Evolutionary conservation across 176 grass and related monocot genomes (phyloP).

Genomic region (Ampelocalamus luodianensis): DNA sequence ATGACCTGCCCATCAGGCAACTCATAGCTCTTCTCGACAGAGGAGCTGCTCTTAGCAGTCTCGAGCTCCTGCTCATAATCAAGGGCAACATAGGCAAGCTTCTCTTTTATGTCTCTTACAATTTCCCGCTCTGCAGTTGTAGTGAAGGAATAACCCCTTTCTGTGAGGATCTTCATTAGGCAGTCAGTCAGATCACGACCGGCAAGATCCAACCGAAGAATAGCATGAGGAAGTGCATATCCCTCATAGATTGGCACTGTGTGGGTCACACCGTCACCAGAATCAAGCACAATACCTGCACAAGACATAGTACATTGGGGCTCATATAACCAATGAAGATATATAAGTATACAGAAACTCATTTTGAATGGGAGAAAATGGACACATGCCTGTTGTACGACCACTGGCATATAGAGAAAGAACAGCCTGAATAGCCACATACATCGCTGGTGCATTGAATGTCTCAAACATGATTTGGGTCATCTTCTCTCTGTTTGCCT

Average conservation of each 20-base stretch:
- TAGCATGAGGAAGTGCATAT: slow-evolving; percentile 63
- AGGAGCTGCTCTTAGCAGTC: slow-evolving; percentile 50
- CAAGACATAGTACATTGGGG: neutral
- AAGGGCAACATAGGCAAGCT: slow-evolving; percentile 52
- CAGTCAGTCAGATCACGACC: slow-evolving; percentile 56
- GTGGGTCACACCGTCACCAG: slow-evolving; percentile 57
- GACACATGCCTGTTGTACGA: slow-evolving; percentile 43
- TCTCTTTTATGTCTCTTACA: slow-evolving; percentile 62
- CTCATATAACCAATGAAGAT: slow-evolving; percentile 1
- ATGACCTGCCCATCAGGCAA: slow-evolving; percentile 55
- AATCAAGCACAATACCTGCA: slow-evolving; percentile 63
- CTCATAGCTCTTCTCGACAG: slow-evolving; percentile 50
- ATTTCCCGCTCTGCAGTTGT: slow-evolving; percentile 55
- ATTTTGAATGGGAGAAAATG: slow-evolving; percentile 19
- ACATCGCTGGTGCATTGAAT: slow-evolving; percentile 56
- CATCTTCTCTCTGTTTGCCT: slow-evolving; percentile 55
- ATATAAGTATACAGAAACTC: neutral
- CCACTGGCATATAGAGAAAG: slow-evolving; percentile 55
- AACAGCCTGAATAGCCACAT: slow-evolving; percentile 54
- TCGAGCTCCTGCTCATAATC: slow-evolving; percentile 56
- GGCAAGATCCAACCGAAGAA: slow-evolving; percentile 57
- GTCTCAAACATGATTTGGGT: slow-evolving; percentile 60
- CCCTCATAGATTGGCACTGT: slow-evolving; percentile 59
- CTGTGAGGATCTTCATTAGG: slow-evolving; percentile 62
- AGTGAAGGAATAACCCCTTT: slow-evolving; percentile 58